Evolutionary conservation across 2,329 filamentous ascomycete species (phyloP), one percentile per base, ranked within the genome.

Genomic region (Trichoderma sp.): DNA sequence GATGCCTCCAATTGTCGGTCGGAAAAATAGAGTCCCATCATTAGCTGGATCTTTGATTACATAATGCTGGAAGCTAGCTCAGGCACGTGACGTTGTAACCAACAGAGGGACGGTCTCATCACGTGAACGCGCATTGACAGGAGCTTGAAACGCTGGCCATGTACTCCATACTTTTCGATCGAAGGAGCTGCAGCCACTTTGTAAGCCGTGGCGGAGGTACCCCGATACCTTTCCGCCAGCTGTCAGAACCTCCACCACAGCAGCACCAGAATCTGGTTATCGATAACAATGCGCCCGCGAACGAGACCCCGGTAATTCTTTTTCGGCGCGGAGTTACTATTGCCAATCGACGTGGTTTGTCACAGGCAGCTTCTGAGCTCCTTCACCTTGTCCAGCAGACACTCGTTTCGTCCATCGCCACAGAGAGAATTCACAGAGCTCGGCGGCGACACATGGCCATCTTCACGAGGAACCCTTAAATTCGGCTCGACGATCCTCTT

Each of bases 1-100:
- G 56, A 61, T 69, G 66, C 68, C 72, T 74, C 70, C 72, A 74
- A 75, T 76, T 76, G 74, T 75, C 73, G 75, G 74, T 75, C 75
- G 75, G 75, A 76, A 77, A 77, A 77, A 77, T 76, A 61, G 68
- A 67, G 14, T 49, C 32, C 63, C 63, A 59, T 66, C 49, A 28
- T 66, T 67, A 67, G 67, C 66, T 65, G 60, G 60, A 32, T 10
- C 46, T 39, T 34, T 34, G 30, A 54, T 34, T 39, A 37, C 37
- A n/a, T 18, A 5, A 24, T 46, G 61, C 24, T 55, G 51, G 61
- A 14, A 65, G 52, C 52, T 26, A 56, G 28, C 8, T 43, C 18
- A 10, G 26, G 61, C 61, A 65, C 61, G 61, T 65, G 61, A 65
- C 18, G 10, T 2, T 30, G 61, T 4, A 30, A n/a, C 24, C 32